These are phyloP conservation scores for Trichoderma gracile DNA, from an alignment of 2,329 filamentous ascomycete species.

Conservation along the genomic window DNA sequence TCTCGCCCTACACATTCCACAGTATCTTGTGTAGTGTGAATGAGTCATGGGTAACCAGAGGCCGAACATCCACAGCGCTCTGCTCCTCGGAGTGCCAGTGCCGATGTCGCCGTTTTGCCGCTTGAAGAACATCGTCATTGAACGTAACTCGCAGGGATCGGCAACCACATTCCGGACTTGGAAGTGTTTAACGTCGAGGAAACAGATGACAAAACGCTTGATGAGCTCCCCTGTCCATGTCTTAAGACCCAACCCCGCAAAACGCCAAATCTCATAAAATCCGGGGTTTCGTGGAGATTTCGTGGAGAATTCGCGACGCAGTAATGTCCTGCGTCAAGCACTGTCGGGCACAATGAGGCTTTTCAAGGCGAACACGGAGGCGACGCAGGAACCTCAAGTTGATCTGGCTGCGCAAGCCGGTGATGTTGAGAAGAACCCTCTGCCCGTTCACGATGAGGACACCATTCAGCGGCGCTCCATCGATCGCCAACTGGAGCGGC, in stretches of 20 bases:
- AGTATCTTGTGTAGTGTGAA: neutral
- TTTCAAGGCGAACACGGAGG: neutral
- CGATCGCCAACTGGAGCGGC: constrained; percentile 28
- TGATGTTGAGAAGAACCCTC: constrained; percentile 3
- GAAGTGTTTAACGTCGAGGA: neutral
- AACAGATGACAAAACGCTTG: neutral
- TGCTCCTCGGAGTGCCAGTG: constrained; percentile 3
- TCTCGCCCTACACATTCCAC: no score
- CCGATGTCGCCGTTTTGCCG: neutral
- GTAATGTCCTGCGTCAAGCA: neutral
- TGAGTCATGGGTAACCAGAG: neutral
- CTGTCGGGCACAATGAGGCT: neutral
- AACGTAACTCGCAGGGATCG: constrained; percentile 7
- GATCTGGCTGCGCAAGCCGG: neutral
- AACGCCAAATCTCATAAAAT: constrained; percentile 10
- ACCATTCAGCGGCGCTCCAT: constrained; percentile 27
- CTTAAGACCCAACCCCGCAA: constrained; percentile 13
- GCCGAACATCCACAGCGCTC: neutral
- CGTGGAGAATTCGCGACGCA: no score
- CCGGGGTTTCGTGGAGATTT: constrained; percentile 10
- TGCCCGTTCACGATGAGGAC: constrained; percentile 1
- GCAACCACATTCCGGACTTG: neutral
- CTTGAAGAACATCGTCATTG: neutral
- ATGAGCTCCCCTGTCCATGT: neutral
- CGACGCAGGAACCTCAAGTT: neutral